Conservation (phyloP, 169 alveolate species). For the Eimeria acervulina region DNA sequence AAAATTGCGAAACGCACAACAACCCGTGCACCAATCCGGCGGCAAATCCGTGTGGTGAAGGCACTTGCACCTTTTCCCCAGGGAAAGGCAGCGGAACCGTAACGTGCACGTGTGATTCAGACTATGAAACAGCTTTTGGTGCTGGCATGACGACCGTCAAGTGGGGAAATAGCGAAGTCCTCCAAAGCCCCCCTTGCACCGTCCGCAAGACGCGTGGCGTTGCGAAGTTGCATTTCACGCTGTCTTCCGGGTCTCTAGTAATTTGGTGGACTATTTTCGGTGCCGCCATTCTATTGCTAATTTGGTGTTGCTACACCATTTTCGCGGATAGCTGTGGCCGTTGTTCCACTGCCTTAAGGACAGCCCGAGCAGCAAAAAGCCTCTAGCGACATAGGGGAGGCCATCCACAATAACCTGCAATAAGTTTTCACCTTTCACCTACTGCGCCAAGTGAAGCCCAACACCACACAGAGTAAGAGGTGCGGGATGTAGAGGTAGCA, state of each 20-base stretch:
- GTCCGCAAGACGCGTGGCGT: conserved; percentile 78
- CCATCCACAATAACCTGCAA: neutral
- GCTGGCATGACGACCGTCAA: conserved; percentile 68
- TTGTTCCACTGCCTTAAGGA: conserved; percentile 48
- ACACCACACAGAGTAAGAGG: neutral
- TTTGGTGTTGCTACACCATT: conserved; percentile 82
- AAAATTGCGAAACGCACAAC: conserved; percentile 79
- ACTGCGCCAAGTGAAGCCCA: too few relatives aligned
- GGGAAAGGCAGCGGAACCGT: conserved; percentile 84
- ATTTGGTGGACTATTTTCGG: conserved; percentile 82
- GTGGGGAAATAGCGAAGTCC: conserved; percentile 82
- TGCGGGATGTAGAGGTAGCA: neutral
- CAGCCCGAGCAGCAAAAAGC: conserved; percentile 56
- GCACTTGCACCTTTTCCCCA: conserved; percentile 78
- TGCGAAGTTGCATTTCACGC: conserved; percentile 62
- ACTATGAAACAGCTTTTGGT: conserved; percentile 77
- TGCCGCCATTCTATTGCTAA: conserved; percentile 34
- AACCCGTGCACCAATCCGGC: conserved; percentile 81
- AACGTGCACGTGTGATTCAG: conserved; percentile 76
- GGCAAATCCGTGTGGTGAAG: conserved; percentile 82
- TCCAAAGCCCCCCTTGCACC: conserved; percentile 78
- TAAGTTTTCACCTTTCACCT: neutral
- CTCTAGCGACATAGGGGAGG: neutral
- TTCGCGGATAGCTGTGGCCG: conserved; percentile 78
- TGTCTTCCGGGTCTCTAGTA: conserved; percentile 72